Percentiles rank a stretch among this genome's conserved stretches.
phyloP scores from a whole-genome alignment of 164 flowering plant species.

The Magnolia kwangsiensis region DNA sequence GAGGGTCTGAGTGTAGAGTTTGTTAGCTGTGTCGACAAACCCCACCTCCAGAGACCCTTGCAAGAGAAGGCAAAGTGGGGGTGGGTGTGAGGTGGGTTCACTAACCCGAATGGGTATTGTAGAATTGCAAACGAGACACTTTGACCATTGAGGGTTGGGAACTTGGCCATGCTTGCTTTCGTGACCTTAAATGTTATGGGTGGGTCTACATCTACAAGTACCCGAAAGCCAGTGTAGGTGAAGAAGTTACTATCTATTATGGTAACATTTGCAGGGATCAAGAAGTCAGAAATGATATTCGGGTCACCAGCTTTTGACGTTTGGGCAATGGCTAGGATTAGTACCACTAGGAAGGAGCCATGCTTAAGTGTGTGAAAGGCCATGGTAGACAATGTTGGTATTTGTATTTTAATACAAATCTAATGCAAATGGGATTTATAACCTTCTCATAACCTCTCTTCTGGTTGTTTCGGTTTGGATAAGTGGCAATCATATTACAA shows the following conservation, averaged over 20 bases:
- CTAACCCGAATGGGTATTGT: neutral
- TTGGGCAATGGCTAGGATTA: neutral
- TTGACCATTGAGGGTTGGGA: conserved; percentile 1
- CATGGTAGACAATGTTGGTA: neutral
- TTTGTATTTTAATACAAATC: too few relatives aligned
- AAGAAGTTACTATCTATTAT: neutral
- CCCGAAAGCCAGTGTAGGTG: neutral
- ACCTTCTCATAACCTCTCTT: neutral
- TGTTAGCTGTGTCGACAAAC: conserved; percentile 24
- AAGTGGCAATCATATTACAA: neutral
- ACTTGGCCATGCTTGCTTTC: neutral
- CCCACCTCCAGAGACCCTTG: conserved; percentile 26
- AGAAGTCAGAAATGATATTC: neutral
- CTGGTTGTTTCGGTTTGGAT: neutral
- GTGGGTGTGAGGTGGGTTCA: conserved; percentile 31
- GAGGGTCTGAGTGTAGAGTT: conserved; percentile 25
- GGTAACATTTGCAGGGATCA: neutral
- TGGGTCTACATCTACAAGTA: neutral
- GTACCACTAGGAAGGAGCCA: neutral
- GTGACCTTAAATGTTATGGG: conserved; percentile 3
- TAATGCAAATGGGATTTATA: neutral
- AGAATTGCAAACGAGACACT: neutral
- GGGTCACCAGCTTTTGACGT: neutral
- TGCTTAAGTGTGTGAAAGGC: neutral
- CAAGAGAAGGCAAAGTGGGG: conserved; percentile 28